These are phyloP conservation scores for Trypanosoma caninum DNA, from an alignment of 208 protist genomes.

Conservation along the genomic window DNA sequence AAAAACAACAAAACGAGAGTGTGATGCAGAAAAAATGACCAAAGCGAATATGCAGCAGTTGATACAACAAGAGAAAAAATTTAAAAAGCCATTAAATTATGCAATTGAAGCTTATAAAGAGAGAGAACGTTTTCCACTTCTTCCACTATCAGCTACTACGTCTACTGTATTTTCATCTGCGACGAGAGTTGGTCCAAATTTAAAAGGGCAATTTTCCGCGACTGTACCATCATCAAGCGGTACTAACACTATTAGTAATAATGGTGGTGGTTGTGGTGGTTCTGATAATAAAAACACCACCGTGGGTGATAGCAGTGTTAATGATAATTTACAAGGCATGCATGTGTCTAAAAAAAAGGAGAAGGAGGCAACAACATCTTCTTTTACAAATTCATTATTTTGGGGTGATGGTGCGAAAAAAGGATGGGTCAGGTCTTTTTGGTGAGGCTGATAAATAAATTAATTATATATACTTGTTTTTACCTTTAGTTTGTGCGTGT, in stretches of 20 bases:
- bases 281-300: neutral
- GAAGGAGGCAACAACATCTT: neutral
- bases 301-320: no score
- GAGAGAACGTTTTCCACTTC: constrained; percentile 19
- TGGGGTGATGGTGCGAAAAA: constrained; percentile 1
- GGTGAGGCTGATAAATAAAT: neutral
- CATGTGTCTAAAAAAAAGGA: no score
- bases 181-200: neutral
- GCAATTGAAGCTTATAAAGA: constrained; percentile 3
- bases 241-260: neutral
- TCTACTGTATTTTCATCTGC: neutral
- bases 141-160: constrained; percentile 8
- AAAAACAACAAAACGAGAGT: neutral
- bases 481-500: neutral
- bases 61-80: no score
- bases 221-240: neutral
- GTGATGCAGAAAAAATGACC: no score
- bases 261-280: constrained; percentile 1
- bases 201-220: no score
- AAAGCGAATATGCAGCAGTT: neutral
- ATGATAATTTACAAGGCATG: no score
- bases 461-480: constrained; percentile 2
- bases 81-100: neutral
- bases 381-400: neutral
- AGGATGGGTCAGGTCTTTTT: constrained; percentile 20